A percentile compares a stretch with the other conserved stretches of the same genome.
These are phyloP conservation scores for Psilocybe sp. DNA, from an alignment of 768 basidiomycete genomes.

Conservation along the genomic window DNA sequence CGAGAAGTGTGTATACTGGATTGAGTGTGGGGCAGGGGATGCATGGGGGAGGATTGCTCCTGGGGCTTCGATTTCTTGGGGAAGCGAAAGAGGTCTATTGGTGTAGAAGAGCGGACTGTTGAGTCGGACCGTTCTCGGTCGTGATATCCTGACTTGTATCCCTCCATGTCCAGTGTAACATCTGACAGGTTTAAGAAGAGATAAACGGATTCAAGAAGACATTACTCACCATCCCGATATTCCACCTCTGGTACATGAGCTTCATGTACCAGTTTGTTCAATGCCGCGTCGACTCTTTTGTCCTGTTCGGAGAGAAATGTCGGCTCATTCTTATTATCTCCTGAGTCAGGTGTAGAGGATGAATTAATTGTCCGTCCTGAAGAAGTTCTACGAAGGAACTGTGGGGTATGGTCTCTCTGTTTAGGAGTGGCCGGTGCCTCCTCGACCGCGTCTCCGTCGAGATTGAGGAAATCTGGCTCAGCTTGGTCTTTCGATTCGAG, in stretches of 20 bases:
- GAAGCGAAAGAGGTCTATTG: background rate
- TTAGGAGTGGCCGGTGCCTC: conserved; percentile 29
- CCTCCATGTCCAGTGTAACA: conserved; percentile 78
- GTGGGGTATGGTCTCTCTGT: conserved; percentile 25
- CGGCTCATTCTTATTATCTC: conserved; percentile 18
- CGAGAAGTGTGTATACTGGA: conserved; percentile 8
- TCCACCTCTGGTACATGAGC: conserved; percentile 53
- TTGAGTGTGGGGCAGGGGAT: conserved; percentile 13
- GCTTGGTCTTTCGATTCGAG: conserved; percentile 17
- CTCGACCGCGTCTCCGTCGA: conserved; percentile 49
- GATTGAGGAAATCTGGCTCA: conserved; percentile 85
- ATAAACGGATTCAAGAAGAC: background rate
- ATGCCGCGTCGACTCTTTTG: conserved; percentile 45
- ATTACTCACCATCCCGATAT: conserved; percentile 52
- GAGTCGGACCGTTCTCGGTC: conserved; percentile 35
- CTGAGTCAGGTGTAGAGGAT: conserved; percentile 30
- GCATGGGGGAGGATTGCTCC: conserved; percentile 1
- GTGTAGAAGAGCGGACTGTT: conserved; percentile 29
- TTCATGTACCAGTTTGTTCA: conserved; percentile 39
- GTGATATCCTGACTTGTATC: conserved; percentile 60
- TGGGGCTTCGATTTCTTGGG: conserved; percentile 17
- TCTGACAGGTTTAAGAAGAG: conserved; percentile 35
- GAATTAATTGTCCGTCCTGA: conserved; percentile 30
- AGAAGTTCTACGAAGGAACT: conserved; percentile 23
- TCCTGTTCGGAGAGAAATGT: conserved; percentile 38